A percentile compares a stretch with the other conserved stretches of the same genome.
Conservation (phyloP, 345 rosid species). For the Citrus inodora region DNA sequence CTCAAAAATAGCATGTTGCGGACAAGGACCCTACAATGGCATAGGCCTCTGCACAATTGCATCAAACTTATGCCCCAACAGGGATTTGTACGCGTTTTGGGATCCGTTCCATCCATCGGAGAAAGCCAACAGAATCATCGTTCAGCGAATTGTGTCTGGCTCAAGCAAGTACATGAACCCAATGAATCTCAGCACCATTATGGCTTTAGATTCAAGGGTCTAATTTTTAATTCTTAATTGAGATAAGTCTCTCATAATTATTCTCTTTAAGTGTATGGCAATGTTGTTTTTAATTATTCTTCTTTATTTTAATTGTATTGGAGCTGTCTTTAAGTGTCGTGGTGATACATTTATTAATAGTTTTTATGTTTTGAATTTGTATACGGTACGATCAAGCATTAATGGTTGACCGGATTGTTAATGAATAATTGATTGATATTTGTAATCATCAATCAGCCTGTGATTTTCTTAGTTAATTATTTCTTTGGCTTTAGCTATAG, state of each 20-base stretch:
- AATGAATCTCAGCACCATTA: constrained; percentile 40
- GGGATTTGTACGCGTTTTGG: constrained; percentile 40
- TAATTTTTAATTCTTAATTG: background rate
- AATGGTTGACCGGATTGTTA: background rate
- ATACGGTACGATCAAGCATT: background rate
- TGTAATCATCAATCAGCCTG: background rate
- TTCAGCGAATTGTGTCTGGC: constrained; percentile 22
- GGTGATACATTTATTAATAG: background rate
- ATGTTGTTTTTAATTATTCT: background rate
- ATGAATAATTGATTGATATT: background rate
- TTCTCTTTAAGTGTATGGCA: background rate
- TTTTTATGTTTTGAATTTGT: background rate
- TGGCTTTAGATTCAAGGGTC: constrained; percentile 29
- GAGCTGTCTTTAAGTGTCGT: background rate
- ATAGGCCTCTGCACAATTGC: constrained; percentile 32
- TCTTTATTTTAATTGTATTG: background rate
- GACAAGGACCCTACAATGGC: constrained; percentile 46
- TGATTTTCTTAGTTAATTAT: too few species aligned
- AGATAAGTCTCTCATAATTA: background rate
- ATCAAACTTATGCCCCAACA: constrained; percentile 39
- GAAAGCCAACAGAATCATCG: constrained; percentile 34
- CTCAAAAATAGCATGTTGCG: constrained; percentile 42
- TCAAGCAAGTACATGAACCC: constrained; percentile 31
- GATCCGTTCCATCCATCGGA: constrained; percentile 47
- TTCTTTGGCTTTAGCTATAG: too few species aligned